Evolutionary conservation across 2,329 filamentous ascomycete species (phyloP).

Genomic region (Trichoderma semiorbis): DNA sequence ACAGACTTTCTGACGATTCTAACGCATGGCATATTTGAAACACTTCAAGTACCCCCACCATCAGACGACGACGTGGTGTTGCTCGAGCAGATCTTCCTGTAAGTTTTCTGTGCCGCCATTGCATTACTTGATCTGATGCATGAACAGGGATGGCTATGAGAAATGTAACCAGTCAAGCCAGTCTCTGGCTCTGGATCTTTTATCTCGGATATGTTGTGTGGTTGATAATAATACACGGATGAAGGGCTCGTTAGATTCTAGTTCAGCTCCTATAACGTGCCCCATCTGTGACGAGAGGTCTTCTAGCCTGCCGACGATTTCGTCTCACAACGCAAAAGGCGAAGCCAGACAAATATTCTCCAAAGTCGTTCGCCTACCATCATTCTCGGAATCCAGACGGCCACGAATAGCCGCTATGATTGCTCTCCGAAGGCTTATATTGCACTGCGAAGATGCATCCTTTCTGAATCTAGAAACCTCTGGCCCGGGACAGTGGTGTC

Average conservation of each 20-base stretch:
- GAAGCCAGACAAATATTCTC: slow-evolving; percentile 44
- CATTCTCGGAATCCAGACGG: slow-evolving; percentile 53
- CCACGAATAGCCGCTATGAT: slow-evolving; percentile 69
- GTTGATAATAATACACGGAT: slow-evolving; percentile 2
- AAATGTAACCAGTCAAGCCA: slow-evolving; percentile 47
- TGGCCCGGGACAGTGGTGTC: slow-evolving; percentile 71
- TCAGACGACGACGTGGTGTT: slow-evolving; percentile 26
- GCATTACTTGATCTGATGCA: slow-evolving; percentile 22
- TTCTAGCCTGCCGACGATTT: neutral
- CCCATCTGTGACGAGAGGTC: slow-evolving; percentile 26
- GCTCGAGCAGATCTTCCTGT: slow-evolving; percentile 44
- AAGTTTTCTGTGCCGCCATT: slow-evolving; percentile 29
- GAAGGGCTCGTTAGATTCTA: neutral
- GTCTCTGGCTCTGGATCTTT: slow-evolving; percentile 49
- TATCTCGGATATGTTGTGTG: slow-evolving; percentile 49
- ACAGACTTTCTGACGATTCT: slow-evolving; percentile 24
- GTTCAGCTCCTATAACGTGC: slow-evolving; percentile 21
- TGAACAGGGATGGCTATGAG: slow-evolving; percentile 40
- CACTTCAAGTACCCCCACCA: slow-evolving; percentile 28
- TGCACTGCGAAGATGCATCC: slow-evolving; percentile 58
- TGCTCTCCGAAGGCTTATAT: slow-evolving; percentile 64
- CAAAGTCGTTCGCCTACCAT: slow-evolving; percentile 42
- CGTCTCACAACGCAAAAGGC: slow-evolving; percentile 29
- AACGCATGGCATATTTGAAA: slow-evolving; percentile 26
- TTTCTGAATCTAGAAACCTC: slow-evolving; percentile 67